A percentile compares a stretch with the other conserved stretches of the same genome.
Conservation (phyloP, 23 red algal species). For the Gracilaria caudata region DNA sequence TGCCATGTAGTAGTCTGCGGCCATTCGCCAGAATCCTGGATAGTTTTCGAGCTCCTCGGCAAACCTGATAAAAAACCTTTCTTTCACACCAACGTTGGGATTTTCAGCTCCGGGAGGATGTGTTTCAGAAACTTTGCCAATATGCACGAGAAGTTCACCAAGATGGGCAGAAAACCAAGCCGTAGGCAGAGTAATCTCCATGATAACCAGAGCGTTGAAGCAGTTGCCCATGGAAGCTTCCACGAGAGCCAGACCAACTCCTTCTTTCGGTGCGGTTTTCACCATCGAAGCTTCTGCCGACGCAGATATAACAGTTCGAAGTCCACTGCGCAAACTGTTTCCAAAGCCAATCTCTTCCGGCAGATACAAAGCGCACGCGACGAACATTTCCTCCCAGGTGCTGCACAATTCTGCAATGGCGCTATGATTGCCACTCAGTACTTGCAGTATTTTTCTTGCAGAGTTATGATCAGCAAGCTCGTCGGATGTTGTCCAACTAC, state of each 20-base stretch:
- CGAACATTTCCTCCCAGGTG: constrained; percentile 70
- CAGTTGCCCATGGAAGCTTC: constrained; percentile 49
- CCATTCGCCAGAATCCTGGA: constrained; percentile 60
- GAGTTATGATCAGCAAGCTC: constrained; percentile 1
- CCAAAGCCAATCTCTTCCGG: constrained; percentile 7
- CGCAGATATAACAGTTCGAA: constrained; percentile 15
- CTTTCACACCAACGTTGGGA: not conserved
- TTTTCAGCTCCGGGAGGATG: constrained; percentile 6
- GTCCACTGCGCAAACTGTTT: constrained; percentile 15
- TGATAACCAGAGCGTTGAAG: constrained; percentile 26
- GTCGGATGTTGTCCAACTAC: constrained; percentile 21
- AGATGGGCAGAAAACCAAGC: constrained; percentile 69
- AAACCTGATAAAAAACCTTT: constrained; percentile 48
- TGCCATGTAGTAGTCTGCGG: constrained; percentile 66
- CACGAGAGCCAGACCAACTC: constrained; percentile 57
- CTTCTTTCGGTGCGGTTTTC: constrained; percentile 34
- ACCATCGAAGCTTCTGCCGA: constrained; percentile 23
- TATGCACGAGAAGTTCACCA: constrained; percentile 49
- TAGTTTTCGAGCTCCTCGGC: constrained; percentile 46
- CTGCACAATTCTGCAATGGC: constrained; percentile 19
- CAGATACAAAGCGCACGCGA: constrained; percentile 36
- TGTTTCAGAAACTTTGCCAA: constrained; percentile 21
- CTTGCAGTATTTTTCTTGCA: constrained; percentile 33
- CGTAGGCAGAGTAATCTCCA: constrained; percentile 38
- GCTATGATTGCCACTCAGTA: constrained; percentile 35